These are phyloP conservation scores for Cicer chorassanicum DNA, from an alignment of 306 rosid genomes.

Conservation along the genomic window DNA sequence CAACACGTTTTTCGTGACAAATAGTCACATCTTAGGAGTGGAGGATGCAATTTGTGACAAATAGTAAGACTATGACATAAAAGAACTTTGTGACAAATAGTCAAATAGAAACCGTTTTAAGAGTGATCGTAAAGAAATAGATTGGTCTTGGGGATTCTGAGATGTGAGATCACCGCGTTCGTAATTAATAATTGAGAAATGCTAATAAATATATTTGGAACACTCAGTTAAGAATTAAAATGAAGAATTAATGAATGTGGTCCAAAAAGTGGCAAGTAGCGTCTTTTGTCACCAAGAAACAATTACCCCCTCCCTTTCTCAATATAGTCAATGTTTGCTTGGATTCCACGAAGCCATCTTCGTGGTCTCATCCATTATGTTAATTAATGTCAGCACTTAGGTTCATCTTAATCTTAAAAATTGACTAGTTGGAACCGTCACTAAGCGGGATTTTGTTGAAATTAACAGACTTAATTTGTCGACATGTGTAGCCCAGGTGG, in stretches of 20 bases:
- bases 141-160: neutral
- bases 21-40: neutral
- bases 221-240: too few species aligned
- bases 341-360: neutral
- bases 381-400: constrained; percentile 11
- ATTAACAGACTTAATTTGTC: neutral
- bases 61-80: neutral
- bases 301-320: neutral
- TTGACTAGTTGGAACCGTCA: neutral
- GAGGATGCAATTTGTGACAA: neutral
- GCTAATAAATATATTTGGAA: too few species aligned
- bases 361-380: neutral
- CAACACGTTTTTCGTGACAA: neutral
- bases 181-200: constrained; percentile 5
- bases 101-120: constrained; percentile 19
- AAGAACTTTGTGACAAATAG: neutral
- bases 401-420: neutral
- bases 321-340: neutral
- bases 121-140: neutral
- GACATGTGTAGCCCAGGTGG: neutral
- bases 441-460: neutral
- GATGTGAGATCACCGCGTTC: constrained; percentile 32
- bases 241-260: neutral
- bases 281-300: neutral
- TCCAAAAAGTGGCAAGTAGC: neutral